Evolutionary conservation across 805 yeast genomes (phyloP).

Genomic region (Candida stauntonica): DNA sequence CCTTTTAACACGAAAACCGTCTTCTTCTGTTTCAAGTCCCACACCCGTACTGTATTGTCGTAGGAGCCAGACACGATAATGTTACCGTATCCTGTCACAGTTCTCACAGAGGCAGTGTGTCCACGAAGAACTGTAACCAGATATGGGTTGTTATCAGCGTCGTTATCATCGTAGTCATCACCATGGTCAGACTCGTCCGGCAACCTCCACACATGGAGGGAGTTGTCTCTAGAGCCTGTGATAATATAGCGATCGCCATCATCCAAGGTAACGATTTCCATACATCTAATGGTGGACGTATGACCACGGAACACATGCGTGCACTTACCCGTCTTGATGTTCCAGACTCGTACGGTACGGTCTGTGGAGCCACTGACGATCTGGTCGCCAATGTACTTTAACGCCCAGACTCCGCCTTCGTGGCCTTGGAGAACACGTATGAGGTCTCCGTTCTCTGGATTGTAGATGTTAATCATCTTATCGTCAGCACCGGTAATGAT

Average conservation of each 20-base stretch:
- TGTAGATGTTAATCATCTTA: conserved; percentile 72
- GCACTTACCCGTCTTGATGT: conserved; percentile 75
- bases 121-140: conserved; percentile 68
- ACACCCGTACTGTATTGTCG: conserved; percentile 84
- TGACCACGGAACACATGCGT: conserved; percentile 92
- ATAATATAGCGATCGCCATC: conserved; percentile 69
- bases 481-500: conserved; percentile 94
- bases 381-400: conserved; percentile 78
- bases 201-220: conserved; percentile 77
- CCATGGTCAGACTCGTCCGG: conserved; percentile 42
- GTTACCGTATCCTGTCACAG: conserved; percentile 83
- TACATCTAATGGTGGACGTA: conserved; percentile 87
- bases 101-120: conserved; percentile 77
- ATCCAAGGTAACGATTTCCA: conserved; percentile 74
- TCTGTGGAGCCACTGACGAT: conserved; percentile 94
- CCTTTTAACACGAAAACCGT: conserved; percentile 76
- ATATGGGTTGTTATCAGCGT: conserved; percentile 45
- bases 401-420: conserved; percentile 98
- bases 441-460: conserved; percentile 66
- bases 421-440: conserved; percentile 72
- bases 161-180: conserved; percentile 31
- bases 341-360: conserved; percentile 92
- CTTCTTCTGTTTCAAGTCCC: conserved; percentile 77
- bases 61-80: conserved; percentile 85
- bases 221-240: conserved; percentile 86